Conservation (phyloP, 2,329 filamentous ascomycete genomes). For the Emydomyces testavorans region DNA sequence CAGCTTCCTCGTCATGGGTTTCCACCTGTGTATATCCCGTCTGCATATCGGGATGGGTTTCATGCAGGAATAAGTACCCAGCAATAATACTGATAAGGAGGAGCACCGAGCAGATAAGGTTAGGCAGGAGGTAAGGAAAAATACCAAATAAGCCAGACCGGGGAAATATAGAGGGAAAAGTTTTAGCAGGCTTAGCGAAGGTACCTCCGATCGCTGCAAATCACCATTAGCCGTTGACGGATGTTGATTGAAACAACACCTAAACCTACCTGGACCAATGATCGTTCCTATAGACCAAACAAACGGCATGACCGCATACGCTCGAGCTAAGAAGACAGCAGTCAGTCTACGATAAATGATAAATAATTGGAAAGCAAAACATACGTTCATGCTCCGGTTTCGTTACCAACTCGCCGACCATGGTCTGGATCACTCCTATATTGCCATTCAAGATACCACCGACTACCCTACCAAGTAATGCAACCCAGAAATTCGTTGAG, state of each 20-base stretch:
- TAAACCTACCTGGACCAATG: constrained; percentile 55
- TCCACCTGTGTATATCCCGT: constrained; percentile 42
- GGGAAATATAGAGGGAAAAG: constrained; percentile 62
- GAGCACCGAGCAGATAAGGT: constrained; percentile 67
- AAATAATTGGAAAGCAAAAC: background rate
- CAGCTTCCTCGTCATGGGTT: constrained; percentile 34
- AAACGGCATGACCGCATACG: constrained; percentile 88
- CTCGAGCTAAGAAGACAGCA: constrained; percentile 40
- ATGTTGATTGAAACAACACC: background rate
- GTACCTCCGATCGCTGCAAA: constrained; percentile 62
- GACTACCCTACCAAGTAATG: constrained; percentile 64
- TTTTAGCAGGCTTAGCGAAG: constrained; percentile 65
- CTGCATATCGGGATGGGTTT: constrained; percentile 79
- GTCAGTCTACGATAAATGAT: background rate
- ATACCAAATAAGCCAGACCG: constrained; percentile 56
- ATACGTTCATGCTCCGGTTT: constrained; percentile 68
- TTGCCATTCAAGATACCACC: constrained; percentile 81
- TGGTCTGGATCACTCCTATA: constrained; percentile 82
- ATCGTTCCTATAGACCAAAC: constrained; percentile 81
- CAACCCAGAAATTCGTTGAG: constrained; percentile 65
- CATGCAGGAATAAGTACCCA: constrained; percentile 70
- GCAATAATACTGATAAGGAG: constrained; percentile 67
- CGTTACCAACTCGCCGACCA: constrained; percentile 86
- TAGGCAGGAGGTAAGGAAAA: constrained; percentile 82
- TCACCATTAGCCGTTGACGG: background rate